phyloP scores from a whole-genome alignment of 2,329 filamentous ascomycete genomes.

The Clathrospora elynae region DNA sequence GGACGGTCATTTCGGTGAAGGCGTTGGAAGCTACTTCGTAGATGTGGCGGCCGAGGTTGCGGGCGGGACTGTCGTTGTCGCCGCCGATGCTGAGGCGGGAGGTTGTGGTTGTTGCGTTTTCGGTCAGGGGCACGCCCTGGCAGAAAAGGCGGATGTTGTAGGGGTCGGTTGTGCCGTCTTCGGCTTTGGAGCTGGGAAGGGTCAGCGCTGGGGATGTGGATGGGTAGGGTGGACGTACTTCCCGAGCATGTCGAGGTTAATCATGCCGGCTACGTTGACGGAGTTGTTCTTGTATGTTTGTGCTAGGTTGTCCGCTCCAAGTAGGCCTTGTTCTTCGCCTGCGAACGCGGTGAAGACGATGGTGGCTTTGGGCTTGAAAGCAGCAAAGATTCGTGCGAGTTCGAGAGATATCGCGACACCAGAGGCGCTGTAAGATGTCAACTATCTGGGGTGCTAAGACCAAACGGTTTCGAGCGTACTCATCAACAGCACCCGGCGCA shows the following conservation, averaged over 20 bases:
- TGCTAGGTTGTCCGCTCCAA: constrained; percentile 57
- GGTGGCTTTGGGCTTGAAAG: constrained; percentile 53
- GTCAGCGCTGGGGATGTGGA: no score
- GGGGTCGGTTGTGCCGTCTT: constrained; percentile 50
- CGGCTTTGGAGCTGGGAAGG: constrained; percentile 51
- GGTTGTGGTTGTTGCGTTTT: constrained; percentile 44
- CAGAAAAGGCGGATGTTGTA: constrained; percentile 60
- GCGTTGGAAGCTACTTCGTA: constrained; percentile 58
- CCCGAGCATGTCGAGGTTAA: constrained; percentile 63
- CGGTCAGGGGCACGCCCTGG: constrained; percentile 53
- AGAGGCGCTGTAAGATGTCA: no score
- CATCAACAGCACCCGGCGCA: constrained; percentile 61
- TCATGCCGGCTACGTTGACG: constrained; percentile 59
- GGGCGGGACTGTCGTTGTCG: constrained; percentile 59
- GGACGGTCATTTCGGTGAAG: constrained; percentile 58
- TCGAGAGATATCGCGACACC: constrained; percentile 53
- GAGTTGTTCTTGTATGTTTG: constrained; percentile 56
- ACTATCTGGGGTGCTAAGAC: no score
- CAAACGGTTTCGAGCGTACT: no score
- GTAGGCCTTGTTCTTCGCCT: constrained; percentile 61
- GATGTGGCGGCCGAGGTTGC: constrained; percentile 59
- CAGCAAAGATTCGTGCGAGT: constrained; percentile 58
- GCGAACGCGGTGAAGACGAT: constrained; percentile 61
- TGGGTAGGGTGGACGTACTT: no score
- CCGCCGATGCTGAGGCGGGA: constrained; percentile 44